A percentile compares a stretch with the other conserved stretches of the same genome.
Conservation (phyloP, 2,329 filamentous ascomycete species). For the Corynespora cassiicola region DNA sequence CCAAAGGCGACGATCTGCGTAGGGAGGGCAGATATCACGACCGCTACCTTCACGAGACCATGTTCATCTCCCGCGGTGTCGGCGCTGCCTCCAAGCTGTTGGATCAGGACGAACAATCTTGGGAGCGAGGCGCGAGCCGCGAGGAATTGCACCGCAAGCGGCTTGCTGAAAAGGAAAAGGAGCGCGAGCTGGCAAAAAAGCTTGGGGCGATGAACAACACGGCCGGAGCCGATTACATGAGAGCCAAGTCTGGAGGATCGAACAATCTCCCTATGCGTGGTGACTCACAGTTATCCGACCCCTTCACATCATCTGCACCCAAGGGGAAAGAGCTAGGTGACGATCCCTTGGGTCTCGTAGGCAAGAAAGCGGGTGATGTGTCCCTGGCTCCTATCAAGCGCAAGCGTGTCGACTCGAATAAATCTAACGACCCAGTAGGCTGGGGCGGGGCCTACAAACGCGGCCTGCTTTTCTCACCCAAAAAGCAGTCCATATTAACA, state of each 20-base stretch:
- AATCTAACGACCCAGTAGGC: slow-evolving; percentile 50
- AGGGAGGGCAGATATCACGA: slow-evolving; percentile 59
- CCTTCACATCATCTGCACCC: slow-evolving; percentile 19
- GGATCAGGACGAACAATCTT: slow-evolving; percentile 63
- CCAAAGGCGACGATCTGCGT: slow-evolving; percentile 34
- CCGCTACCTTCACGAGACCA: slow-evolving; percentile 60
- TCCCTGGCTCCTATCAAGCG: slow-evolving; percentile 53
- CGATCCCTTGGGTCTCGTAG: slow-evolving; percentile 52
- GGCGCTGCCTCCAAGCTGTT: slow-evolving; percentile 67
- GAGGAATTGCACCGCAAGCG: slow-evolving; percentile 71
- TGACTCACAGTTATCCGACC: slow-evolving; percentile 21
- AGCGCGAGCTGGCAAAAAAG: slow-evolving; percentile 73
- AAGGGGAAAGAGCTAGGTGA: slow-evolving; percentile 16
- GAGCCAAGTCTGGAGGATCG: slow-evolving; percentile 32
- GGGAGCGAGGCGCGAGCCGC: slow-evolving; percentile 59
- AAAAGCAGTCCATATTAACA: slow-evolving; percentile 37
- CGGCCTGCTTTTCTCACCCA: slow-evolving; percentile 46
- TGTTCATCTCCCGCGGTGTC: slow-evolving; percentile 51
- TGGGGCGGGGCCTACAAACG: slow-evolving; percentile 56
- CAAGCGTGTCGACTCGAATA: slow-evolving; percentile 41
- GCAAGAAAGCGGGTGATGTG: slow-evolving; percentile 50
- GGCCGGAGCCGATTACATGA: slow-evolving; percentile 75
- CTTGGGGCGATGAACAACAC: slow-evolving; percentile 66
- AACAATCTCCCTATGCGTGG: slow-evolving; percentile 25
- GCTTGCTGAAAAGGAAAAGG: slow-evolving; percentile 72